Conservation (phyloP, 2,329 filamentous ascomycete species). For the Cadophora sp. region DNA sequence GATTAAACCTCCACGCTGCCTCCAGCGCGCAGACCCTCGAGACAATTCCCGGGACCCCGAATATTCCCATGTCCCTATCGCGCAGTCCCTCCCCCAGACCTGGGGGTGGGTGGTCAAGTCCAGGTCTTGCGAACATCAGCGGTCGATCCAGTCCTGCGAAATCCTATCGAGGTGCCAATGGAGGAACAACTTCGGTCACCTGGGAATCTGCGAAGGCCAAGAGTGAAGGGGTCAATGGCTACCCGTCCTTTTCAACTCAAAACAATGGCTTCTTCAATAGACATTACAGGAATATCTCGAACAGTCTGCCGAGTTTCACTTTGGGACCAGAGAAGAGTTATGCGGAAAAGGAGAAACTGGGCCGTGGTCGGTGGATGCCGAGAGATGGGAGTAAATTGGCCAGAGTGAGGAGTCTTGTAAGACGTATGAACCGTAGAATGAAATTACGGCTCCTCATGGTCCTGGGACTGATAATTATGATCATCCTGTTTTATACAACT, state of each 20-base stretch:
- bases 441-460: conserved; percentile 68
- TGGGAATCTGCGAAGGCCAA: conserved; percentile 86
- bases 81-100: conserved; percentile 86
- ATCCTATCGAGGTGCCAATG: conserved; percentile 57
- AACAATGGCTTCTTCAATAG: conserved; percentile 88
- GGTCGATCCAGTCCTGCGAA: conserved; percentile 69
- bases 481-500: conserved; percentile 73
- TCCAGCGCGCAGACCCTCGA: conserved; percentile 35
- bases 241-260: conserved; percentile 79
- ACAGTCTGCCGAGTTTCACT: conserved; percentile 77
- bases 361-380: conserved; percentile 62
- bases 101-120: conserved; percentile 88
- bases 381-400: conserved; percentile 54
- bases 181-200: conserved; percentile 64
- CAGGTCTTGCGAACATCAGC: conserved; percentile 67
- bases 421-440: conserved; percentile 66
- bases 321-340: conserved; percentile 55
- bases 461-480: conserved; percentile 64
- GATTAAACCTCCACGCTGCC: conserved; percentile 34
- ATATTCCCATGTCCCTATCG: conserved; percentile 77
- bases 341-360: conserved; percentile 80
- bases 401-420: conserved; percentile 53
- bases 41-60: conserved; percentile 55
- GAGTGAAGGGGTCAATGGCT: conserved; percentile 74
- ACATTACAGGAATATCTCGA: conserved; percentile 82